A percentile compares a stretch with the other conserved stretches of the same genome.
phyloP scores from a whole-genome alignment of 148 eudicot genomes.

The Polygonum aviculare region DNA sequence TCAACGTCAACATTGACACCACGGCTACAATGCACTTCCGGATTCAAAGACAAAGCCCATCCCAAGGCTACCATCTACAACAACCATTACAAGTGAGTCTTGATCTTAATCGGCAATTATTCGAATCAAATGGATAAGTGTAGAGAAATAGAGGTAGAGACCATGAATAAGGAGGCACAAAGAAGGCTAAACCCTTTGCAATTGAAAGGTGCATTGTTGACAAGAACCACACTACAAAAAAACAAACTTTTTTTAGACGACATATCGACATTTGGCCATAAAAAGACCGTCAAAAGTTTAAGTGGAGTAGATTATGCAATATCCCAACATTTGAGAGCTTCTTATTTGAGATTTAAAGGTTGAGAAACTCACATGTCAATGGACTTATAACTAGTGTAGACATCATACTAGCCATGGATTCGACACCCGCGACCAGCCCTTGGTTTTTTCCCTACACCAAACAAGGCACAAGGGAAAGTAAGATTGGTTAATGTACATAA shows the following conservation, averaged over 20 bases:
- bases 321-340: too few relatives aligned
- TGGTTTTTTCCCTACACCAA: constrained; percentile 59
- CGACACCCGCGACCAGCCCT: constrained; percentile 78
- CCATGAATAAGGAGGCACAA: constrained; percentile 69
- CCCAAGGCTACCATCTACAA: background rate
- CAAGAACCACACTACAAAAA: constrained; percentile 59
- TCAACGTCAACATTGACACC: background rate
- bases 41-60: background rate
- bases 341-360: too few relatives aligned
- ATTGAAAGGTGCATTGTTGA: constrained; percentile 69
- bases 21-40: background rate
- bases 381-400: constrained; percentile 26
- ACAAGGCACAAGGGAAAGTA: background rate
- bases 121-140: background rate
- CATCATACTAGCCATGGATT: constrained; percentile 36
- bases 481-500: background rate
- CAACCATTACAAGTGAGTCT: background rate
- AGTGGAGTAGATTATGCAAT: too few relatives aligned
- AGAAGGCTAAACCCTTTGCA: constrained; percentile 83
- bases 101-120: too few relatives aligned
- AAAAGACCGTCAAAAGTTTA: too few relatives aligned
- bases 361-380: constrained; percentile 17
- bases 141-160: background rate
- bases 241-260: background rate
- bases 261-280: too few relatives aligned